These are phyloP conservation scores for Ceratobasidium sp. DNA, from an alignment of 1,284 basidiomycete genomes.

Conservation along the genomic window DNA sequence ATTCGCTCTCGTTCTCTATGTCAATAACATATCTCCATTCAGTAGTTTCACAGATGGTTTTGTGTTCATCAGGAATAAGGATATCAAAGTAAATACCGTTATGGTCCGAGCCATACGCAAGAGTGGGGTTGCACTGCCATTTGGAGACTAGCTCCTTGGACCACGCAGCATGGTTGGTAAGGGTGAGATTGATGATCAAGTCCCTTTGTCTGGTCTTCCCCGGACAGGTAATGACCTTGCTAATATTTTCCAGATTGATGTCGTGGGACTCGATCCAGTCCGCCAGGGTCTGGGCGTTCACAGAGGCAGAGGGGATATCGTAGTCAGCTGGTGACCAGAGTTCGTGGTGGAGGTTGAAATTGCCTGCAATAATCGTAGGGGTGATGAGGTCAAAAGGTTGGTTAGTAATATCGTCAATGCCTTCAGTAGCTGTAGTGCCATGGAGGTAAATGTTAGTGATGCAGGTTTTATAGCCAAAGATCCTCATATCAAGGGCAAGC, in stretches of 20 bases:
- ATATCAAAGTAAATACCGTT: background rate
- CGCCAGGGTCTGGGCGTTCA: background rate
- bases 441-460: background rate
- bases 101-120: background rate
- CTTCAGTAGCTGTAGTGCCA: background rate
- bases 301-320: background rate
- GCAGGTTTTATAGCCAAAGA: background rate
- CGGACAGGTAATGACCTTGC: background rate
- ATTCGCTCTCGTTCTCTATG: background rate
- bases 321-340: background rate
- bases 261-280: conserved; percentile 24
- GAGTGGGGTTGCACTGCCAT: no score
- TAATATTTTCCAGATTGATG: background rate
- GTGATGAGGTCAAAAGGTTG: background rate
- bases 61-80: no score
- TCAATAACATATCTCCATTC: no score
- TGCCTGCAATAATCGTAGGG: background rate
- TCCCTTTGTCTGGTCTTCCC: background rate
- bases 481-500: background rate
- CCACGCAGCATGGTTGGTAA: no score
- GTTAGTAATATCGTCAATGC: background rate
- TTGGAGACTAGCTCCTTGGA: no score
- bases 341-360: conserved; percentile 26
- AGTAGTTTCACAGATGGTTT: no score
- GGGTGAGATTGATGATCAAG: conserved; percentile 18